Evolutionary conservation across 2,329 filamentous ascomycete genomes (phyloP).

Genomic region (Fusarium concolor): DNA sequence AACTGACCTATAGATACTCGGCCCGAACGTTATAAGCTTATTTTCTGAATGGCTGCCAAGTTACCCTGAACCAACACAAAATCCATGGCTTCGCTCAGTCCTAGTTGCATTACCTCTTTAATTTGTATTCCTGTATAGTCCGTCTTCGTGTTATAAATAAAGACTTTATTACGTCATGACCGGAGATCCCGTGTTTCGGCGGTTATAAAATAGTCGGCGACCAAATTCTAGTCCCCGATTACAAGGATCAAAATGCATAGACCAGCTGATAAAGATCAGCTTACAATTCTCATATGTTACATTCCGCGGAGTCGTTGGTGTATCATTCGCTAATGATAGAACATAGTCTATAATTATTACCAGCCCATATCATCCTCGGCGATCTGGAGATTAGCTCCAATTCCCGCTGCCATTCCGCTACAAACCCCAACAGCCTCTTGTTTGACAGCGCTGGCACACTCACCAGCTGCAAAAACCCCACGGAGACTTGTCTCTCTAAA

Average conservation of each 20-base stretch:
- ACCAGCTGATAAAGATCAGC: fast-evolving
- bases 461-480: neutral
- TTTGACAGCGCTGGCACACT: neutral
- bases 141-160: too few relatives aligned
- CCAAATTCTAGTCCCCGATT: neutral
- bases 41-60: too few relatives aligned
- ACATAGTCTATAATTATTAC: neutral
- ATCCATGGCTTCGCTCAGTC: too few relatives aligned
- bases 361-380: conserved; percentile 1
- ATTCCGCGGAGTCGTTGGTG: neutral
- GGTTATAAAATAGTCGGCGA: neutral
- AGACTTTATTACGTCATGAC: neutral
- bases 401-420: neutral
- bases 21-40: too few relatives aligned
- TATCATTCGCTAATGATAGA: fast-evolving
- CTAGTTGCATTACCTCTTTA: too few relatives aligned
- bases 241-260: neutral
- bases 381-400: conserved; percentile 10
- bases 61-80: too few relatives aligned
- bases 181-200: neutral
- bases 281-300: too few relatives aligned
- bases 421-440: fast-evolving
- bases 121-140: too few relatives aligned
- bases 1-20: too few relatives aligned
- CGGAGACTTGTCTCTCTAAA: neutral